Evolutionary conservation across 805 yeast species (phyloP), one percentile per base, ranked within the genome.

Genomic region (Kazachstania bromeliacearum): DNA sequence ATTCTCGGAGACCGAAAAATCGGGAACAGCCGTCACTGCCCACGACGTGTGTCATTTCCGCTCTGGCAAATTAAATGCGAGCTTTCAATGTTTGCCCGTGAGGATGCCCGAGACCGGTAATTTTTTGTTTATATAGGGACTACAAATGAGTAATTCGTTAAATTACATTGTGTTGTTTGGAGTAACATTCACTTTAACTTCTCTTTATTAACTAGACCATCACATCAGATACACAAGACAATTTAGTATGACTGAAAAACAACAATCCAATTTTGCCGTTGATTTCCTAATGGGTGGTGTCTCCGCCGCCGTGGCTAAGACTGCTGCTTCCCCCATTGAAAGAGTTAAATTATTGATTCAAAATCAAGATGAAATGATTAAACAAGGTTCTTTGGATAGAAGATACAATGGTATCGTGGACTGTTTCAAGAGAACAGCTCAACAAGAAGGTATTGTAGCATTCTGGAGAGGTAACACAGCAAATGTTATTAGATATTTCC

Each of bases 381-480:
- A 88, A 73, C 95, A 85, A 73, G 96, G 96, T 64, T 85, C 96
- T 75, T 75, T 87, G 61, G 73, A 85, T 53, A 74, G 64, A 60
- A 78, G 73, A 65, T 87, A 88, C 79, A 77, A 70, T 52, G 96
- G 96, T 83, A 88, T 87, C 50, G 70, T 56, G 47, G 96, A 87
- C 63, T 85, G 95, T 74, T 87, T 88, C 94, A 77, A 64, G 60
- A 83, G 96, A 77, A 88, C 96, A 55, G 81, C 88, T 50, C 81
- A 83, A 55, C 85, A 81, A 55, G 96, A 87, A 75, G 96, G 96
- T 79, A 60, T 83, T 48, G 74, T 70, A 52, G 71, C 96, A 48
- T 85, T 87, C 89, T 87, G 96, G 96, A 82, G 96, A 82, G 96
- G 96, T 78, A 87, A 87, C 88, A 88, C 96, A 51, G 96, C 96